Percentiles rank a stretch among this genome's conserved stretches.
Conservation (phyloP, 164 flowering plant species). For the Annona cherimola region DNA sequence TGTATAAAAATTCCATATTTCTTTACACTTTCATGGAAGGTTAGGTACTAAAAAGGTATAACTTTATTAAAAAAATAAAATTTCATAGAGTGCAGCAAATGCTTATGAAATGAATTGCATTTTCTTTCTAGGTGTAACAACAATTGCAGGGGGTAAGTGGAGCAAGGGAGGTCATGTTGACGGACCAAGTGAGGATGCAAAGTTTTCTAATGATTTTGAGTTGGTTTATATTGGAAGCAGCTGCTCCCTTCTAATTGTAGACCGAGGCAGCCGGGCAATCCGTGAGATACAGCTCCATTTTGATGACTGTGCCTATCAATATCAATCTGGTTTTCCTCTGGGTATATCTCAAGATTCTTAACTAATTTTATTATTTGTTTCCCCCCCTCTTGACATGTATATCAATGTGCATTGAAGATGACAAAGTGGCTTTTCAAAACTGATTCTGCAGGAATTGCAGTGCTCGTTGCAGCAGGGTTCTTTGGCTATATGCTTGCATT, state of each 20-base stretch:
- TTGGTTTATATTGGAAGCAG: conserved; percentile 93
- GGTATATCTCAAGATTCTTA: conserved; percentile 30
- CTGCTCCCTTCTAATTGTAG: conserved; percentile 87
- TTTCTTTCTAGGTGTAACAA: conserved; percentile 66
- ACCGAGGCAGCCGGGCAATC: conserved; percentile 84
- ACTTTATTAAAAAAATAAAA: too few relatives aligned
- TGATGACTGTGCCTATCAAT: conserved; percentile 91
- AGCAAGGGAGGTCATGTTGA: conserved; percentile 74
- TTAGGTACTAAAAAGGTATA: neutral
- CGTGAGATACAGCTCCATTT: conserved; percentile 92
- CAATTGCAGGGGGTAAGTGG: conserved; percentile 93
- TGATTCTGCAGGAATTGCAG: conserved; percentile 62
- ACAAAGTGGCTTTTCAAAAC: neutral
- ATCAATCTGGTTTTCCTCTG: conserved; percentile 73
- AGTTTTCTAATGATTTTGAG: conserved; percentile 88
- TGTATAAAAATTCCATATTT: too few relatives aligned
- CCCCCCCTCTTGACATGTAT: neutral
- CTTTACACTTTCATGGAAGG: neutral
- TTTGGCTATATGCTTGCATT: conserved; percentile 92
- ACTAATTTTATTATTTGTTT: neutral
- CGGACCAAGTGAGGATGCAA: conserved; percentile 96
- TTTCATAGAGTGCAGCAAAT: neutral
- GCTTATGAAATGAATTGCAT: neutral
- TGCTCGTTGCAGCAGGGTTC: conserved; percentile 81
- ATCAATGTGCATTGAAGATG: neutral